Evolutionary conservation across 2,329 filamentous ascomycete species (phyloP), one percentile per base, ranked within the genome.

Genomic region (Parasarocladium wereldwijsianum): DNA sequence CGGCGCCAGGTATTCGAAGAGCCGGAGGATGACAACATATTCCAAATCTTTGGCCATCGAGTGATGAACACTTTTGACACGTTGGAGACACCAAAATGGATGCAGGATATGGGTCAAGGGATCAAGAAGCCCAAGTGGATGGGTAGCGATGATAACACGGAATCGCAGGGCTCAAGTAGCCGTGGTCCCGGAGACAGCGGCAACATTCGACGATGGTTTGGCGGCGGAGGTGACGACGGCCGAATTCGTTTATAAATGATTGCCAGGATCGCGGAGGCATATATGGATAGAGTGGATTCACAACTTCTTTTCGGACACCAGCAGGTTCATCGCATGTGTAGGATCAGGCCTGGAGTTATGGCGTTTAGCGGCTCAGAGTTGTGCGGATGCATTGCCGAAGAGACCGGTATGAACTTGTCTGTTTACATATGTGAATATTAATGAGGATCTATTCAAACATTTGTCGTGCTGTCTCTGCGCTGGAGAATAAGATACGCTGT

Each of bases 11-110:
- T 52, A 21, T 46, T 57, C 17, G 51, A 66, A 13, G 66, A 70
- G 1, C 65, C 67, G 6, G 76, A 81, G 18, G 75, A 85, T 10
- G 81, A 84, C 32, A 83, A 76, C 39, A 83, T 93, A 51, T 85
- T 96, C 45, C 70, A 81, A 40, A 76, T 78, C 19, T 73, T 96
- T 36, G 75, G 81, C 0, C 81, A 92, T 46, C 68, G 87, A 20
- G 76, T 98, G 42, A 81, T 76, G 53, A 98, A 98, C 46, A 96
- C 90, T 0, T 72, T 96, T 31, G 87, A 96, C 36, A 79, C 74
- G 1, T 66, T 84, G 2, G 78, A 85, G 31, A 66, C 76, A 17
- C 87, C 90, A 0, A 75, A 75, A 38, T 96, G 86, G 85, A 59
- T 93, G 38, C 68, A 74, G 41, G 77, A 81, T 16, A 61, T 83